Percentiles rank a stretch among this genome's conserved stretches.
phyloP scores from a whole-genome alignment of 768 basidiomycete genomes.

The Phylloporus sp. region DNA sequence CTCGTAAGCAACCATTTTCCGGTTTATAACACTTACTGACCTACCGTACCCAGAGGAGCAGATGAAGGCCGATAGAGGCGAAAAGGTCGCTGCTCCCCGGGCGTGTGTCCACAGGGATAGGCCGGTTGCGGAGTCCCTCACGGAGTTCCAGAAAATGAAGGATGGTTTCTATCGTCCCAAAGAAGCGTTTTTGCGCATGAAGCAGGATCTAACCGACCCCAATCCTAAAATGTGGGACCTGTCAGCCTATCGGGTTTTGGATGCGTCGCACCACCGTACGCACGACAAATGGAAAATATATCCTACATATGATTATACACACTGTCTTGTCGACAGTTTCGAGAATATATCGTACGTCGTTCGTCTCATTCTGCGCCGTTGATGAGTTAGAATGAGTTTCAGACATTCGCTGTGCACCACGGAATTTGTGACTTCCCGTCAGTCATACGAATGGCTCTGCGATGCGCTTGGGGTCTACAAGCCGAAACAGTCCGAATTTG shows the following conservation, averaged over 20 bases:
- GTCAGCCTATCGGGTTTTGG: conserved; percentile 91
- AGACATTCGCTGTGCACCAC: conserved; percentile 97
- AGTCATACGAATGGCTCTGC: conserved; percentile 99
- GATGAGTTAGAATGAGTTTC: background rate
- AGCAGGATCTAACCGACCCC: conserved; percentile 86
- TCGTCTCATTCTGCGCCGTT: background rate
- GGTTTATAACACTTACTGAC: conserved; percentile 2
- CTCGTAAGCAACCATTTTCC: conserved; percentile 56
- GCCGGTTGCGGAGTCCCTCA: conserved; percentile 81
- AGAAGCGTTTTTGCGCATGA: conserved; percentile 94
- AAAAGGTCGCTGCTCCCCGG: conserved; percentile 71
- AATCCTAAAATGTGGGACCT: conserved; percentile 99
- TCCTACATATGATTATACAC: conserved; percentile 98
- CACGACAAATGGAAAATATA: conserved; percentile 94
- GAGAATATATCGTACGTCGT: conserved; percentile 94
- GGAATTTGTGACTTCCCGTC: conserved; percentile 93
- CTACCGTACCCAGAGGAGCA: conserved; percentile 67
- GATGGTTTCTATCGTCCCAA: conserved; percentile 87
- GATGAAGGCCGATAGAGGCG: conserved; percentile 85
- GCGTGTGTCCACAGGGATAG: conserved; percentile 86
- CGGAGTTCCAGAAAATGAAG: conserved; percentile 91
- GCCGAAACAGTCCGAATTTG: conserved; percentile 95
- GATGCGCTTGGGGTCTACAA: conserved; percentile 97
- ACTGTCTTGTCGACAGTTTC: conserved; percentile 96
- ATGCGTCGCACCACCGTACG: conserved; percentile 90